phyloP scores from a whole-genome alignment of 2,329 filamentous ascomycete genomes.

The Hypomyces rosellus region DNA sequence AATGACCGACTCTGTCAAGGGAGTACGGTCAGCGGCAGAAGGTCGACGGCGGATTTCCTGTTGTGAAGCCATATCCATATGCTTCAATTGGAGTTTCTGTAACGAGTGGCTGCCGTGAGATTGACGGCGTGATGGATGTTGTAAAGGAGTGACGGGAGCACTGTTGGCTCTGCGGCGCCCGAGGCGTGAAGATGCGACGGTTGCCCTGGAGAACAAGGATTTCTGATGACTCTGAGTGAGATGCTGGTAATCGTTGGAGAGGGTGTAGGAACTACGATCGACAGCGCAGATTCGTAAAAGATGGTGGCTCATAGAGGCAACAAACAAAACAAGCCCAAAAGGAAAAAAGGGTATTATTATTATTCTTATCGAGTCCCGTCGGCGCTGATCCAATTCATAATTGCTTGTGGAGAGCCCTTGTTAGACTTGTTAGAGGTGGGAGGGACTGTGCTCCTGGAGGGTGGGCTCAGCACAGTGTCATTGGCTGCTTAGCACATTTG shows the following conservation, averaged over 20 bases:
- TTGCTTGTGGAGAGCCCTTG: conserved; percentile 8
- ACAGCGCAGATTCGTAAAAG: conserved; percentile 42
- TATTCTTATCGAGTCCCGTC: conserved; percentile 3
- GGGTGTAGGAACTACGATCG: conserved; percentile 39
- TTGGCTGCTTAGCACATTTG: conserved; percentile 6
- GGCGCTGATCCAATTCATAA: conserved; percentile 11
- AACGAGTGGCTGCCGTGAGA: conserved; percentile 27
- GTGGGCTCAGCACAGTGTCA: conserved; percentile 4
- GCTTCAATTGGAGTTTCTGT: conserved; percentile 20
- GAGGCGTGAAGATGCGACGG: conserved; percentile 33
- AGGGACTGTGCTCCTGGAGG: conserved; percentile 6
- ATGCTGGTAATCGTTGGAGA: conserved; percentile 39
- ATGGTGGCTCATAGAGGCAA: conserved; percentile 40
- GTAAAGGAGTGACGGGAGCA: conserved; percentile 32
- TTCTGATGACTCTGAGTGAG: conserved; percentile 33
- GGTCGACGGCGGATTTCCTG: conserved; percentile 35
- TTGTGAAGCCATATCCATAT: conserved; percentile 28
- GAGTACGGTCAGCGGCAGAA: conserved; percentile 31
- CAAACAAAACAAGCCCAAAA: background rate
- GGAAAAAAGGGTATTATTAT: conserved; percentile 15
- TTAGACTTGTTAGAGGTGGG: too few relatives aligned
- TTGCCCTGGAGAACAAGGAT: conserved; percentile 38
- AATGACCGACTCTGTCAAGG: conserved; percentile 18
- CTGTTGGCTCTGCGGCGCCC: conserved; percentile 31
- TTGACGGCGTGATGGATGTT: conserved; percentile 26